Evolutionary conservation across 1,139 yeast genomes (phyloP).

Genomic region (Yamadazyma aaseri): DNA sequence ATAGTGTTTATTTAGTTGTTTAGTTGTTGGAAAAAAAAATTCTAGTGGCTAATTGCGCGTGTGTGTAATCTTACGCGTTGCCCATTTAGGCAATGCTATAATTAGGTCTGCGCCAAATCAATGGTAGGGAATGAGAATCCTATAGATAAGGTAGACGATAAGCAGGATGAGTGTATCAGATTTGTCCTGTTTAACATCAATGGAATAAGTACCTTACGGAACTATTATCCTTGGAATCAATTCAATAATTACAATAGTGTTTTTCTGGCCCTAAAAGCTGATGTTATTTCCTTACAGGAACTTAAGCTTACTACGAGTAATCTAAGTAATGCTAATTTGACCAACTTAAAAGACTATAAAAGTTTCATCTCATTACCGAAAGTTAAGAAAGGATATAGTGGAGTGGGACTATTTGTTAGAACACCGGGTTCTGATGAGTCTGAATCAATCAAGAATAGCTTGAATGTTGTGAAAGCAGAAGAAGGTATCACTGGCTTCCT

Average conservation of each 20-base stretch:
- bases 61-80: no score
- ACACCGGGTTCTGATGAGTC: conserved; percentile 43
- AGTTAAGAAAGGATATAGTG: conserved; percentile 78
- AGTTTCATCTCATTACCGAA: conserved; percentile 71
- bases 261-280: conserved; percentile 62
- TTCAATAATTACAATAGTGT: conserved; percentile 45
- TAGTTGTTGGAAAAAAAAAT: no score
- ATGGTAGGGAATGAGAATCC: conserved; percentile 3
- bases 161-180: conserved; percentile 26
- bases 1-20: no score
- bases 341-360: conserved; percentile 54
- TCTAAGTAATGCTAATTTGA: conserved; percentile 46
- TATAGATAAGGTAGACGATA: conserved; percentile 8
- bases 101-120: no score
- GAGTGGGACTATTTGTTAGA: conserved; percentile 83
- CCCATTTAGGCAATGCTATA: no score
- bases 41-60: no score
- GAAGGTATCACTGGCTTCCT: conserved; percentile 86
- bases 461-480: conserved; percentile 71
- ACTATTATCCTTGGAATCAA: conserved; percentile 80
- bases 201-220: conserved; percentile 75
- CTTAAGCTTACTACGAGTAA: conserved; percentile 61
- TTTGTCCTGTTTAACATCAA: conserved; percentile 80
- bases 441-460: conserved; percentile 26
- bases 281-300: conserved; percentile 82